Conservation (phyloP, 2,329 filamentous ascomycete species). For the Capronia americana region DNA sequence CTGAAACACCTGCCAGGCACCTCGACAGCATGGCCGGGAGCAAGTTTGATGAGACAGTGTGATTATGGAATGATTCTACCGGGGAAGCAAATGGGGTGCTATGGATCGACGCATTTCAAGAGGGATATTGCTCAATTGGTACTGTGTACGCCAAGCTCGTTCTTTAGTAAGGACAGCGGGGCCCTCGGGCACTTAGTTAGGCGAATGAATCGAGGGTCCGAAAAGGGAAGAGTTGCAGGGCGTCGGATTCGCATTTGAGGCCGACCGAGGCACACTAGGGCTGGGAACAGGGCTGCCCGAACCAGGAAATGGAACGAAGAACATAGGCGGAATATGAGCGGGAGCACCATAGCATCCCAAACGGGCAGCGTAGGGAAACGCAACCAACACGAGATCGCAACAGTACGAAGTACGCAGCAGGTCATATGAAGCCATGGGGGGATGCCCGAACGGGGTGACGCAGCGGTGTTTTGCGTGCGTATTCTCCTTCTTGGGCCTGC, state of each 20-base stretch:
- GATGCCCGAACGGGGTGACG: background rate
- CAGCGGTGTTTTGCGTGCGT: background rate
- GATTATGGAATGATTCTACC: conserved; percentile 4
- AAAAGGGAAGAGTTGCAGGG: conserved; percentile 17
- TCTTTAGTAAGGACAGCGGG: conserved; percentile 27
- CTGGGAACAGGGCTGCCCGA: background rate
- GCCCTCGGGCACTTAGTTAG: conserved; percentile 18
- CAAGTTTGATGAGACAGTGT: background rate
- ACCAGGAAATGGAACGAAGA: conserved; percentile 11
- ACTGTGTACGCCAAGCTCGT: conserved; percentile 30
- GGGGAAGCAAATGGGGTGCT: conserved; percentile 5
- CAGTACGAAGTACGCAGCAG: background rate
- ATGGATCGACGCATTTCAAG: conserved; percentile 5
- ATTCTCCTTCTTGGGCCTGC: background rate
- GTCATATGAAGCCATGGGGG: background rate
- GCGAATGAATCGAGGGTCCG: conserved; percentile 12
- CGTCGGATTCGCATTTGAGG: conserved; percentile 9
- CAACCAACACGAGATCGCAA: background rate
- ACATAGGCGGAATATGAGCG: conserved; percentile 16
- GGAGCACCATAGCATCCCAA: background rate
- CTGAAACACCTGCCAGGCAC: conserved; percentile 6
- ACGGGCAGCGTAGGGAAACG: background rate
- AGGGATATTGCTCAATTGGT: conserved; percentile 18
- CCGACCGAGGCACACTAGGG: conserved; percentile 7
- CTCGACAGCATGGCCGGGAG: background rate